Conservation (phyloP, 768 basidiomycete genomes). For the Tremella fuciformis region DNA sequence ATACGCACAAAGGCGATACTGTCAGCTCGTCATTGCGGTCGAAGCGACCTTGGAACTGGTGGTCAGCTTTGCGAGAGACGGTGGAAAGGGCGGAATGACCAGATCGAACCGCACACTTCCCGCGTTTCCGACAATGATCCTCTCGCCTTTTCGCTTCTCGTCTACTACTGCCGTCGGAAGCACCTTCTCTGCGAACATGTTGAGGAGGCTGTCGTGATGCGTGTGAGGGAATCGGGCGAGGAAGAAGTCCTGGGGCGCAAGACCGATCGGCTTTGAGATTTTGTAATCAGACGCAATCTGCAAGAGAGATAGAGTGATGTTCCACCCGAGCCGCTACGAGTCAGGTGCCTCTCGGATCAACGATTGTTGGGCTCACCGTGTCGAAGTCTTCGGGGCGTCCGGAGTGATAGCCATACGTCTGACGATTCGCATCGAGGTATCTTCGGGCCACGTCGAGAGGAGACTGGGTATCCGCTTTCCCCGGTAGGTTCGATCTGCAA, state of each 20-base stretch:
- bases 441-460: constrained; percentile 55
- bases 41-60: constrained; percentile 60
- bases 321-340: constrained; percentile 23
- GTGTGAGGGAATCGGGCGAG: constrained; percentile 57
- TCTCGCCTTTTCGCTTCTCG: constrained; percentile 24
- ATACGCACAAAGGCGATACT: constrained; percentile 61
- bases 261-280: constrained; percentile 64
- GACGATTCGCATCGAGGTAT: constrained; percentile 52
- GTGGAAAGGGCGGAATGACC: constrained; percentile 20
- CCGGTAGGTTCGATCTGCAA: constrained; percentile 16
- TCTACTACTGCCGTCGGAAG: constrained; percentile 60
- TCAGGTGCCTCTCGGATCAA: constrained; percentile 10
- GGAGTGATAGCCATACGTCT: constrained; percentile 64
- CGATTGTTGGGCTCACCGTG: constrained; percentile 52
- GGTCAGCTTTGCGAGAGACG: constrained; percentile 12
- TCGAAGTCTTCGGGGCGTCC: constrained; percentile 59
- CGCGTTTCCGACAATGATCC: constrained; percentile 45
- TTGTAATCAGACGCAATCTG: constrained; percentile 54
- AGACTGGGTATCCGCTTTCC: constrained; percentile 2
- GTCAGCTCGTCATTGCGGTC: constrained; percentile 78
- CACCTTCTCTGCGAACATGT: constrained; percentile 51
- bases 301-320: constrained; percentile 26
- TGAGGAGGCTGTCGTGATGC: constrained; percentile 39
- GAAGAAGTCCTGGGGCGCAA: constrained; percentile 68
- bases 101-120: constrained; percentile 54